Base-by-base conservation (phyloP, 495 filamentous ascomycete genomes). In the Neurospora pannonica region DNA sequence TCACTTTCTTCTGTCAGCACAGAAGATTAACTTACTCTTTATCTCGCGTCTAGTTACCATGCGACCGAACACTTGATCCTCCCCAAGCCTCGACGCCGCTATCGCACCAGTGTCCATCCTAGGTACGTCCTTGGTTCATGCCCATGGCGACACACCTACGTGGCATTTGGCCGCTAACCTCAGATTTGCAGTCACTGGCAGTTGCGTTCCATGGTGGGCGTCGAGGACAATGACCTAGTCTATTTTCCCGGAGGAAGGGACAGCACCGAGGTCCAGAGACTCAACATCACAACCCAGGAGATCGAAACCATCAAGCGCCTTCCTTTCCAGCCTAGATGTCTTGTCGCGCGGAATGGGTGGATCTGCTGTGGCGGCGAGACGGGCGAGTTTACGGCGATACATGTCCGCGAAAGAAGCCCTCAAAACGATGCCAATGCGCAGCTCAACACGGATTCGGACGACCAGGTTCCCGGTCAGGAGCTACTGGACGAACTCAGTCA, bases 191-290 rank as follows among this genome's bases (percentile, higher is more conserved):
- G 95, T 76, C 96, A 99, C 82, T 92, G 90, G 85, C 96, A 99
- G 83, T 88, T 99, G 70, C 93, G 94, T 71, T 94, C 97, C 77
- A 90, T 97, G 76, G 91, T 98, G 78, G 95, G 92, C 81, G 91
- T 90, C 38, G 91, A 93, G 71, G 88, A 90, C 73, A 88, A 89
- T 31, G 89, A 94, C 82, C 81, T 89, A 75, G 87, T 99, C 76
- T 97, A 94, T 85, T 96, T 95, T 77, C 93, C 94, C 71, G 89
- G 87, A 78, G 90, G 91, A 71, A 82, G 88, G 76, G 82, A 82
- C 75, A 82, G 60, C 38, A 77, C 75, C 38, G 88, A 94, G 69
- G 86, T 99, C 48, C 93, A 91, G 81, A 87, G 87, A 7, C 87
- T 97, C 28, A 88, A 96, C 74, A 89, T 92, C 7, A 86, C 87